phyloP scores from a whole-genome alignment of 2,329 filamentous ascomycete species.

The Pseudogymnoascus sp. region DNA sequence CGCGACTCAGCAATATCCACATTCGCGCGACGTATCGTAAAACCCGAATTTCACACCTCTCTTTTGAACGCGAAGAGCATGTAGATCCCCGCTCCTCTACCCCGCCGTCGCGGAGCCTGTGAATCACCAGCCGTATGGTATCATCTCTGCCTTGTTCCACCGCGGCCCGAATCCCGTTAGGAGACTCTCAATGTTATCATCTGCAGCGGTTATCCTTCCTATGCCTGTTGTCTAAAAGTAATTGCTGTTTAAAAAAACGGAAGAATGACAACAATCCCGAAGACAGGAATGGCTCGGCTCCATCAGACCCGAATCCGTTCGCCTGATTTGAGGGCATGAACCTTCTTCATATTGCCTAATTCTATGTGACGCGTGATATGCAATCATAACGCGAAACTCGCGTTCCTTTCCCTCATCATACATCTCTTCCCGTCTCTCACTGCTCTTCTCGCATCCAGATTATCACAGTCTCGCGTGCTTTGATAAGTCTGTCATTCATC shows the following conservation, averaged over 20 bases:
- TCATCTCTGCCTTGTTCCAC: neutral
- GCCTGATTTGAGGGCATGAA: neutral
- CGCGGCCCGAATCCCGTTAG: neutral
- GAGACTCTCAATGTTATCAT: neutral
- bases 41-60: neutral
- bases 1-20: neutral
- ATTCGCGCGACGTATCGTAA: neutral
- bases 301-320: neutral
- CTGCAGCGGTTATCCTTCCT: neutral
- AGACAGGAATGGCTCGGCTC: neutral
- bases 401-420: neutral
- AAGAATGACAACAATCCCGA: neutral
- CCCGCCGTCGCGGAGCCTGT: neutral
- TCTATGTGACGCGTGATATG: slow-evolving; percentile 2
- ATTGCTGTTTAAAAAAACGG: neutral
- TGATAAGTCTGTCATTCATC: neutral
- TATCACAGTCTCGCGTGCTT: neutral
- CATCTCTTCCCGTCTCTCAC: neutral
- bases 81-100: neutral
- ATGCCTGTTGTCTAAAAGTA: neutral
- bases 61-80: neutral
- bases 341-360: neutral
- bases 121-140: neutral
- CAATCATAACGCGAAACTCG: neutral
- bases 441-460: neutral